Percentiles rank a stretch among this genome's conserved stretches.
phyloP scores from a whole-genome alignment of 768 basidiomycete species.

The Mycena rosella region DNA sequence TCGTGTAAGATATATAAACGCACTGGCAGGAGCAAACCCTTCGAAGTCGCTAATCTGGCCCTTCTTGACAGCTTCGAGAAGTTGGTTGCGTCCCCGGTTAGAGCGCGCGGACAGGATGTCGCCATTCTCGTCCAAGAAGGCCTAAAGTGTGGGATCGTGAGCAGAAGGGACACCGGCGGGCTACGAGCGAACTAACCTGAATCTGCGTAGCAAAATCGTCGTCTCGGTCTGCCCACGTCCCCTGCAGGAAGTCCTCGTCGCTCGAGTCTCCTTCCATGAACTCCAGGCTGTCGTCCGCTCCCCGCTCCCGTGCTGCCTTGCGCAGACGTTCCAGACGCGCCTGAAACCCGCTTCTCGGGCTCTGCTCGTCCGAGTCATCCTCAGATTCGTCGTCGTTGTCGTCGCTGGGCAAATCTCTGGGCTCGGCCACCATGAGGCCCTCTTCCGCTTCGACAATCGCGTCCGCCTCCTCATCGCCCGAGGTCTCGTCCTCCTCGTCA shows the following conservation, averaged over 20 bases:
- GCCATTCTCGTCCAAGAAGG: slow-evolving; percentile 70
- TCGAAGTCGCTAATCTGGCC: slow-evolving; percentile 63
- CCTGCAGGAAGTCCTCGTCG: slow-evolving; percentile 44
- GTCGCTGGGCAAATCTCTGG: slow-evolving; percentile 50
- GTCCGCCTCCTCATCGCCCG: slow-evolving; percentile 47
- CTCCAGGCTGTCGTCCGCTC: slow-evolving; percentile 40
- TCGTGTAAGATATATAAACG: slow-evolving; percentile 42
- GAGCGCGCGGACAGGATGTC: slow-evolving; percentile 59
- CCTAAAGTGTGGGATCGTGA: slow-evolving; percentile 59
- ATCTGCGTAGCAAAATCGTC: slow-evolving; percentile 56
- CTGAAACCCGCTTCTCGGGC: slow-evolving; percentile 60
- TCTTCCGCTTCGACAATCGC: slow-evolving; percentile 61
- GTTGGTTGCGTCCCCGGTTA: slow-evolving; percentile 63
- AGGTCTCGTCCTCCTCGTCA: slow-evolving; percentile 40
- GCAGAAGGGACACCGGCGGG: neutral
- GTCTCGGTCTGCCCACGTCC: slow-evolving; percentile 43
- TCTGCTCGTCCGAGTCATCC: slow-evolving; percentile 52
- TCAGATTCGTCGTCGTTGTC: slow-evolving; percentile 53
- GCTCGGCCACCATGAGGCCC: slow-evolving; percentile 55
- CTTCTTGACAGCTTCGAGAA: slow-evolving; percentile 72
- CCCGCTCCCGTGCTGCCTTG: slow-evolving; percentile 42
- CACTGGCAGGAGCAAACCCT: slow-evolving; percentile 58
- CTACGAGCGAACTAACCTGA: slow-evolving; percentile 56
- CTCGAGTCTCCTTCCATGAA: slow-evolving; percentile 43
- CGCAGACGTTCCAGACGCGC: slow-evolving; percentile 57